Percentiles rank a stretch among this genome's conserved stretches.
phyloP scores from a whole-genome alignment of 1,284 basidiomycete species.

The Mycena citricolor region DNA sequence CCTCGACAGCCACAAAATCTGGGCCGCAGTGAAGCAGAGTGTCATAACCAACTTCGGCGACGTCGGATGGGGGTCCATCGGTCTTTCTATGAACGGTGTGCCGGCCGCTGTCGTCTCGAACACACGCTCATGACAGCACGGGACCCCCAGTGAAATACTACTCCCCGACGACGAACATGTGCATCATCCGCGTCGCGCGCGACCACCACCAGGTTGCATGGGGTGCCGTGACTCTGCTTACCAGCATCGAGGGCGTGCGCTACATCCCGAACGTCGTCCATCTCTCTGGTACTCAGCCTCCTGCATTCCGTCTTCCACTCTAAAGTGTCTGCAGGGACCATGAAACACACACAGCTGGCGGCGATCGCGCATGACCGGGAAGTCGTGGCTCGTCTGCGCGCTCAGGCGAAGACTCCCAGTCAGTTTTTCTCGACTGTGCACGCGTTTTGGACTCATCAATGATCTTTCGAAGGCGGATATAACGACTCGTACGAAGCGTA shows the following conservation, averaged over 20 bases:
- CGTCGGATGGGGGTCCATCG: conserved; percentile 76
- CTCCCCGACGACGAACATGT: conserved; percentile 73
- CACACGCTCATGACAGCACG: neutral
- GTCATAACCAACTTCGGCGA: conserved; percentile 76
- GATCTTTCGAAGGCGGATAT: conserved; percentile 42
- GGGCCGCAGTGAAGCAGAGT: conserved; percentile 65
- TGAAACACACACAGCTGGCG: conserved; percentile 74
- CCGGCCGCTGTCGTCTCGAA: neutral
- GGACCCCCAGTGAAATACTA: conserved; percentile 70
- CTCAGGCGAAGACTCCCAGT: conserved; percentile 54
- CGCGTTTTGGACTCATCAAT: neutral
- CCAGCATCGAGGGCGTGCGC: conserved; percentile 52
- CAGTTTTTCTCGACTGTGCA: conserved; percentile 19
- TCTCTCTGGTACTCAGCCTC: conserved; percentile 55
- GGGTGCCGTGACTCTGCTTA: conserved; percentile 68
- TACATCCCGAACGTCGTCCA: conserved; percentile 73
- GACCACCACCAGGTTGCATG: conserved; percentile 74
- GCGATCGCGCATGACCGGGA: conserved; percentile 71
- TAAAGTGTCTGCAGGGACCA: conserved; percentile 54
- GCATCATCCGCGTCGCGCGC: conserved; percentile 75
- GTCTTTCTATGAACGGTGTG: conserved; percentile 63
- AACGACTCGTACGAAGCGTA: conserved; percentile 60
- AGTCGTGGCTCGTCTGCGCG: conserved; percentile 62
- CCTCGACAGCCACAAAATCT: conserved; percentile 63
- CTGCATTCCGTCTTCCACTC: neutral